phyloP scores from a whole-genome alignment of 2,329 filamentous ascomycete species.

The Fusarium odoratissimum region DNA sequence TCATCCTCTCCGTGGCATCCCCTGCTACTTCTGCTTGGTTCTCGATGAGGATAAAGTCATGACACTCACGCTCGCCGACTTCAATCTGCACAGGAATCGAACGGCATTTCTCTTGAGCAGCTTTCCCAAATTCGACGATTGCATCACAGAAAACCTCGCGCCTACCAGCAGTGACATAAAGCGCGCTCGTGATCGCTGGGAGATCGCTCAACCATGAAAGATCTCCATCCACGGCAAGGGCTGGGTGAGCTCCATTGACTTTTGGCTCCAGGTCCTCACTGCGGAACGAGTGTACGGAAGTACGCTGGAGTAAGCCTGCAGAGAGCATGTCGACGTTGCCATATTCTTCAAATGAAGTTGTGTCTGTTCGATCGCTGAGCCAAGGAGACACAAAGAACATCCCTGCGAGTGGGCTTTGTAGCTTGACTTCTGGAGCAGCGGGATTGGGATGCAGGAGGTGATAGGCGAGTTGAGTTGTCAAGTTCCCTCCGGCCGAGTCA shows the following conservation, averaged over 20 bases:
- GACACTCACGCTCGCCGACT: background rate
- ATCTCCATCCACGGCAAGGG: background rate
- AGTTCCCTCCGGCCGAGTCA: background rate
- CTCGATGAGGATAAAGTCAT: background rate
- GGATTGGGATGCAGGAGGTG: background rate
- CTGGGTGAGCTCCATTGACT: background rate
- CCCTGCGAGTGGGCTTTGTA: background rate
- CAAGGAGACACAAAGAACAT: background rate
- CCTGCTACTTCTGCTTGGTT: background rate
- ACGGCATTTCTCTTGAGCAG: background rate
- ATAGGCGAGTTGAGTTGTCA: background rate
- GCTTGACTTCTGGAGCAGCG: background rate
- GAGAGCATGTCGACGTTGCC: background rate
- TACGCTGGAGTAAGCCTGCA: background rate
- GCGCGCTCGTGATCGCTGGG: fast-evolving
- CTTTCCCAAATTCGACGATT: background rate
- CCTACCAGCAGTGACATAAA: background rate
- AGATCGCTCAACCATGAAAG: background rate
- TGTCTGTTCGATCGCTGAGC: background rate
- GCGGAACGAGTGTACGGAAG: background rate
- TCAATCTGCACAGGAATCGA: background rate
- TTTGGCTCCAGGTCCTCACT: fast-evolving
- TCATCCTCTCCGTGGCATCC: background rate
- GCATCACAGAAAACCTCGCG: background rate
- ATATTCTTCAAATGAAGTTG: fast-evolving